Percentiles rank a stretch among this genome's conserved stretches.
Evolutionary conservation across 495 filamentous ascomycete species (phyloP).

Genomic region (Aspergillus saccharolyticus): DNA sequence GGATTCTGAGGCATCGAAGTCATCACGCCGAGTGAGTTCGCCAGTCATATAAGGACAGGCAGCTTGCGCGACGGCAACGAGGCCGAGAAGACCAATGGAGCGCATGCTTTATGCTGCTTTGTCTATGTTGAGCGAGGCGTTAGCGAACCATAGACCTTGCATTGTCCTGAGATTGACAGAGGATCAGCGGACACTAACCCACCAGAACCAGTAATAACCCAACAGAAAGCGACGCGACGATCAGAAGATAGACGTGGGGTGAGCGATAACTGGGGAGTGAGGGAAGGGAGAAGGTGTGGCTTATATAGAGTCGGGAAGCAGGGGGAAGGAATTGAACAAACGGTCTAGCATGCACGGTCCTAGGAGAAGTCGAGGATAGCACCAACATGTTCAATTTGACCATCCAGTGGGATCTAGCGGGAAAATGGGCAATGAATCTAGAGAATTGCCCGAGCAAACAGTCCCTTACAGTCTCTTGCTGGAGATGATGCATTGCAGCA

Average conservation of each 20-base stretch:
- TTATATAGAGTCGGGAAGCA: neutral
- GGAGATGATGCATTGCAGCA: neutral
- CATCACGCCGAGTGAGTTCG: conserved; percentile 26
- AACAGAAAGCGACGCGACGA: neutral
- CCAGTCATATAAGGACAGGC: conserved; percentile 41
- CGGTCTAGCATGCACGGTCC: neutral
- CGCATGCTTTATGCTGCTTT: conserved; percentile 23
- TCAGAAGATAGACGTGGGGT: neutral
- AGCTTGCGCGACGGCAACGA: conserved; percentile 37
- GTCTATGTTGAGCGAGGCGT: no score
- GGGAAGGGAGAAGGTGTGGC: neutral
- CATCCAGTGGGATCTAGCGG: neutral
- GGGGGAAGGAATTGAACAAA: neutral
- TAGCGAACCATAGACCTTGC: neutral
- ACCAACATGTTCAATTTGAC: neutral
- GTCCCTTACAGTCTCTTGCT: neutral
- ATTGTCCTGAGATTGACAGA: neutral
- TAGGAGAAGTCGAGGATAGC: neutral
- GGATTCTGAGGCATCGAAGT: conserved; percentile 26
- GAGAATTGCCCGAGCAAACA: neutral
- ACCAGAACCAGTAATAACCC: neutral
- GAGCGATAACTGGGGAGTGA: neutral
- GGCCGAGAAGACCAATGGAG: conserved; percentile 25
- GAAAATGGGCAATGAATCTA: neutral
- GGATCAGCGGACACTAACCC: neutral